Percentiles rank a stretch among this genome's conserved stretches.
Conservation (phyloP, 2,329 filamentous ascomycete genomes). For the Alternaria tenuissima region DNA sequence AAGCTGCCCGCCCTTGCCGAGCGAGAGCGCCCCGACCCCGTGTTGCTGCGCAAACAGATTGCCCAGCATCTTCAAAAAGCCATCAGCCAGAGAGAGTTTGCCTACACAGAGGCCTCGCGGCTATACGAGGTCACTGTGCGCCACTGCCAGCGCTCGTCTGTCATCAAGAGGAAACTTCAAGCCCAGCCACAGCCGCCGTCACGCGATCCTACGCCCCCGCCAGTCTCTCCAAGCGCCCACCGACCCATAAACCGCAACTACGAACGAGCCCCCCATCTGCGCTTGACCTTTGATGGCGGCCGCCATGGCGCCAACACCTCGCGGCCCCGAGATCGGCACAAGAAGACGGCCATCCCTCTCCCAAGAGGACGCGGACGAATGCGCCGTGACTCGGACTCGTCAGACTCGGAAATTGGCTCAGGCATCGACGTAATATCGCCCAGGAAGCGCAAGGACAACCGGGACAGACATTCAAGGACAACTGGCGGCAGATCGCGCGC, state of each 20-base stretch:
- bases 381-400: slow-evolving; percentile 23
- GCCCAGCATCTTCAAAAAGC: slow-evolving; percentile 64
- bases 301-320: slow-evolving; percentile 31
- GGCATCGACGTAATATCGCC: slow-evolving; percentile 28
- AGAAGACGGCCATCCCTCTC: slow-evolving; percentile 25
- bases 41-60: slow-evolving; percentile 63
- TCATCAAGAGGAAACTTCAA: slow-evolving; percentile 69
- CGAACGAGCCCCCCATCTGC: slow-evolving; percentile 38
- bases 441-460: slow-evolving; percentile 43
- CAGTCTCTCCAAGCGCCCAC: slow-evolving; percentile 52
- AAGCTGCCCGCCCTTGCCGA: slow-evolving; percentile 60
- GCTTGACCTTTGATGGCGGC: slow-evolving; percentile 38
- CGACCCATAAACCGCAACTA: slow-evolving; percentile 33
- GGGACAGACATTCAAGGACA: slow-evolving; percentile 52
- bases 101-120: slow-evolving; percentile 64
- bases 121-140: slow-evolving; percentile 66
- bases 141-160: slow-evolving; percentile 64
- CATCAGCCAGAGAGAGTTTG: slow-evolving; percentile 63
- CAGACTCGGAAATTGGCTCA: slow-evolving; percentile 30
- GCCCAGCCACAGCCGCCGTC: slow-evolving; percentile 68
- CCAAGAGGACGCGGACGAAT: slow-evolving; percentile 24
- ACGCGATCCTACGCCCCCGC: slow-evolving; percentile 65
- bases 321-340: slow-evolving; percentile 35
- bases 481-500: slow-evolving; percentile 45
- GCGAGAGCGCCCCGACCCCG: slow-evolving; percentile 60